These are phyloP conservation scores for Ustilago shanxiensis DNA, from an alignment of 1,284 basidiomycete species.

Conservation along the genomic window DNA sequence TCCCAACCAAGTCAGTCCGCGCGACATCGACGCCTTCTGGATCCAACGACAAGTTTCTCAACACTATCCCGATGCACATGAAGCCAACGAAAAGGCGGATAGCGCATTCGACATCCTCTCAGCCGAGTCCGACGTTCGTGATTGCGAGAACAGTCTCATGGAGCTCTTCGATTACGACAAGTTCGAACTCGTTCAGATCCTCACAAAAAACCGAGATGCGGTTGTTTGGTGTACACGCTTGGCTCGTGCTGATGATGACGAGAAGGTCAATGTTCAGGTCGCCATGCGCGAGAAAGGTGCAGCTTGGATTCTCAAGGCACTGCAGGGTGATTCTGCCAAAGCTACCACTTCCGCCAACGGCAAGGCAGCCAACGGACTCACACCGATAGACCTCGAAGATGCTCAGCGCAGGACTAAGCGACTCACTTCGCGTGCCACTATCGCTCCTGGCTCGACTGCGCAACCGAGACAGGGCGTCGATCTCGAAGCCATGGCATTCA, in stretches of 20 bases:
- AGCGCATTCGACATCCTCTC: constrained; percentile 87
- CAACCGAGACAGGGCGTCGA: constrained; percentile 89
- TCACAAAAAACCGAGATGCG: constrained; percentile 95
- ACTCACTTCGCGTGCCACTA: constrained; percentile 87
- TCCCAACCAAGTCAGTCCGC: constrained; percentile 78
- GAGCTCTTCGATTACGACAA: constrained; percentile 93
- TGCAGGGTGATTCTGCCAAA: constrained; percentile 70
- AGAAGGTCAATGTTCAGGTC: constrained; percentile 93
- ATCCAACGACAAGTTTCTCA: constrained; percentile 92
- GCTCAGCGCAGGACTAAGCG: constrained; percentile 66
- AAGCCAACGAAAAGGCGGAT: constrained; percentile 90
- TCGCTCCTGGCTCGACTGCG: constrained; percentile 84
- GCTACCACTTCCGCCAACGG: constrained; percentile 29
- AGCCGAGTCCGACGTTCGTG: constrained; percentile 86
- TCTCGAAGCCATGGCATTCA: constrained; percentile 93
- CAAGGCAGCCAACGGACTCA: constrained; percentile 72
- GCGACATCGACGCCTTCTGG: constrained; percentile 97
- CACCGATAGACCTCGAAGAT: constrained; percentile 81
- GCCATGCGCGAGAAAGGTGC: constrained; percentile 98
- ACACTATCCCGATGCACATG: constrained; percentile 92
- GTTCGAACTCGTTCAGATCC: constrained; percentile 89
- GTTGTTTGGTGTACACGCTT: constrained; percentile 99
- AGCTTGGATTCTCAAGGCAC: constrained; percentile 92
- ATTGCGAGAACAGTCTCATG: constrained; percentile 97
- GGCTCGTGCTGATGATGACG: constrained; percentile 88